Conservation (phyloP, 2,329 filamentous ascomycete species). For the Fusarium sp. region DNA sequence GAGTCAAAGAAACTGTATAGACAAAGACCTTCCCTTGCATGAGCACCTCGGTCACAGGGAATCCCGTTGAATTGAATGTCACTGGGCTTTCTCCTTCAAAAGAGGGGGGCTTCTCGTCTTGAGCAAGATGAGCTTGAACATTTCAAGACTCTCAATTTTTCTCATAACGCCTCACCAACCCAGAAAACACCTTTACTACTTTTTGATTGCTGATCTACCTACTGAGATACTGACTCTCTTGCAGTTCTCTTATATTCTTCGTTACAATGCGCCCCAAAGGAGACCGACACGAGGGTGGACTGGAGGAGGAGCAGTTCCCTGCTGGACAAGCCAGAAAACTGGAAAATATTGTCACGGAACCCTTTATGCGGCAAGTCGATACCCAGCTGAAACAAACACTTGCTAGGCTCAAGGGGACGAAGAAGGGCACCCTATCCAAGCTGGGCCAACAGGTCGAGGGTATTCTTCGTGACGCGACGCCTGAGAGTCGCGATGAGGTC, state of each 20-base stretch:
- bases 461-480: background rate
- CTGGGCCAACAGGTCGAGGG: constrained; percentile 1
- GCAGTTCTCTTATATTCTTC: background rate
- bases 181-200: background rate
- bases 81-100: constrained; percentile 11
- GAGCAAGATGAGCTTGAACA: background rate
- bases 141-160: background rate
- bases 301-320: background rate
- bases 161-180: background rate
- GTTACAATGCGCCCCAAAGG: background rate
- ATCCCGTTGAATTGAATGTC: background rate
- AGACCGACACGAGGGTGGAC: background rate
- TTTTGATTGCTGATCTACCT: background rate
- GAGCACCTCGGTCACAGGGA: background rate
- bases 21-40: constrained; percentile 19
- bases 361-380: background rate
- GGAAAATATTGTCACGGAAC: background rate
- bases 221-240: background rate
- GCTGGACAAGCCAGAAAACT: too few relatives aligned
- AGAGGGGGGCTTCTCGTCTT: constrained; percentile 8
- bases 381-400: background rate
- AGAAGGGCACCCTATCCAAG: background rate
- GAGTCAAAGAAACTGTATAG: constrained; percentile 17
- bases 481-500: background rate
- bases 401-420: background rate